phyloP scores from a whole-genome alignment of 257 asterid species.

The Ehretia macrophylla region DNA sequence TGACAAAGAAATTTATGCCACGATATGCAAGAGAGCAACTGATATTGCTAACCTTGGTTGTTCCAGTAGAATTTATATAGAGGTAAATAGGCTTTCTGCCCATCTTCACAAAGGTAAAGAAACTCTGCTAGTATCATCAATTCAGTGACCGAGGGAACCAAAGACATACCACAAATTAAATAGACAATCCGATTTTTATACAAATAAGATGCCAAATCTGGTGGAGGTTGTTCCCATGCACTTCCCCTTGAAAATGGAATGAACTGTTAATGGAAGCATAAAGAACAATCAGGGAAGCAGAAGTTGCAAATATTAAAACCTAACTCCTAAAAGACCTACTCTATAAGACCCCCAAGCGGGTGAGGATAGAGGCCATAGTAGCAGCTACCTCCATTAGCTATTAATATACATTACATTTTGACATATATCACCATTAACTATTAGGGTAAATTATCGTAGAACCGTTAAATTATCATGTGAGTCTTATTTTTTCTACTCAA shows the following conservation, averaged over 20 bases:
- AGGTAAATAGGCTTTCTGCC: slow-evolving; percentile 81
- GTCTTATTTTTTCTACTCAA: no score
- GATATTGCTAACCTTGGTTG: slow-evolving; percentile 71
- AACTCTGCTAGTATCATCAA: slow-evolving; percentile 82
- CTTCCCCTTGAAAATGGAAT: slow-evolving; percentile 86
- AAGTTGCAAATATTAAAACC: no score
- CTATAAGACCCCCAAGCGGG: no score
- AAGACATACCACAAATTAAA: slow-evolving; percentile 91
- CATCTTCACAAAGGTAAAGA: slow-evolving; percentile 82
- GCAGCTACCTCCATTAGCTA: no score
- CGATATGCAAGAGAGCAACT: slow-evolving; percentile 4
- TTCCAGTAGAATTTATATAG: slow-evolving; percentile 89
- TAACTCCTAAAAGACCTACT: no score
- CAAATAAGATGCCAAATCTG: slow-evolving; percentile 90
- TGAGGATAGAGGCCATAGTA: no score
- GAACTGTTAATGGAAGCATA: no score
- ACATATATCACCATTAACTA: no score
- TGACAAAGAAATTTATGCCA: neutral
- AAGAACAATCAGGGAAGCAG: no score
- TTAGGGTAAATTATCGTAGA: no score
- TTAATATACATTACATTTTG: no score
- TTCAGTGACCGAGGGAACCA: slow-evolving; percentile 95
- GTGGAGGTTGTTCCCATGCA: slow-evolving; percentile 94
- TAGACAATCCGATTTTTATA: slow-evolving; percentile 82
- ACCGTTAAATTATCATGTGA: no score